phyloP scores from a whole-genome alignment of 495 filamentous ascomycete species.

The Evernia prunastri region DNA sequence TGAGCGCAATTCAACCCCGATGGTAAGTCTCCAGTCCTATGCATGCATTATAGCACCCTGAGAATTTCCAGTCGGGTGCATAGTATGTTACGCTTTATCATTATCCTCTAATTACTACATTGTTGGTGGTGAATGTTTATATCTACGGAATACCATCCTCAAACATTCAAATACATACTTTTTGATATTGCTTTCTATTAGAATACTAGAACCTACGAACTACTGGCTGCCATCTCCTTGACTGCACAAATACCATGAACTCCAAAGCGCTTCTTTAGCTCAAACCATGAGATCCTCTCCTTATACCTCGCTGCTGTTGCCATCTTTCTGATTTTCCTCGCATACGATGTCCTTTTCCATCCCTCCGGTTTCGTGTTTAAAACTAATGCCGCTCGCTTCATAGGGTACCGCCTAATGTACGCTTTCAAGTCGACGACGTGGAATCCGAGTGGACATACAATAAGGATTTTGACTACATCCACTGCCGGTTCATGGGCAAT shows the following conservation, averaged over 20 bases:
- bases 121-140: not conserved
- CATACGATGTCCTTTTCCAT: slow-evolving; percentile 35
- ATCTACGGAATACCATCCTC: not conserved
- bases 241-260: not conserved
- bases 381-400: slow-evolving; percentile 4
- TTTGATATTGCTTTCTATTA: not conserved
- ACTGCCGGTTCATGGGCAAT: slow-evolving; percentile 51
- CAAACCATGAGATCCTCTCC: not conserved
- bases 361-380: not conserved
- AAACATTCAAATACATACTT: not conserved
- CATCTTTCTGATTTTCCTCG: not conserved
- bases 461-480: slow-evolving; percentile 54
- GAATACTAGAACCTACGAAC: not conserved
- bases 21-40: slow-evolving; percentile 32
- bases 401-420: slow-evolving; percentile 56
- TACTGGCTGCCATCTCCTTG: not conserved
- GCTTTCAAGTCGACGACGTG: slow-evolving; percentile 57
- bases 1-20: slow-evolving; percentile 54
- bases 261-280: not conserved
- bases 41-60: not conserved
- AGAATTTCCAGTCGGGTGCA: not conserved
- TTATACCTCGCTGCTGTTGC: not conserved
- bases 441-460: slow-evolving; percentile 51
- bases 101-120: not conserved
- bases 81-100: not conserved